Evolutionary conservation across 2,329 filamentous ascomycete genomes (phyloP).

Genomic region (Fusarium praegraminearum): DNA sequence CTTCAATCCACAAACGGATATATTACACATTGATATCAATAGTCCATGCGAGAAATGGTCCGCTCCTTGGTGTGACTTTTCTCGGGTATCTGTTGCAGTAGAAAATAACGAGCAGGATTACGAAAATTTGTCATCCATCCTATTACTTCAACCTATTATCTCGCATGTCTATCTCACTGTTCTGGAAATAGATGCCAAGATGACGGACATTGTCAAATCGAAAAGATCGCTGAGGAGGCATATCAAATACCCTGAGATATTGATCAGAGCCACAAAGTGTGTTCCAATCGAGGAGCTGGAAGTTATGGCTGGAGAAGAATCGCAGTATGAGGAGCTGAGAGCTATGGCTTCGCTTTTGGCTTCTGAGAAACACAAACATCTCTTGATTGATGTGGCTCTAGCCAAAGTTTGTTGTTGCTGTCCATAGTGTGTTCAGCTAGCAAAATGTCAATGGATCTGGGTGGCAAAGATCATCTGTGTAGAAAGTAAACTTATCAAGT

Average conservation of each 20-base stretch:
- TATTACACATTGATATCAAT: background rate
- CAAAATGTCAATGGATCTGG: fast-evolving
- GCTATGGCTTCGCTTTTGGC: background rate
- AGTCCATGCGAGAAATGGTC: background rate
- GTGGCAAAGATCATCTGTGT: fast-evolving
- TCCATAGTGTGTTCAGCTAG: fast-evolving
- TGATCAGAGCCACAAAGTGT: background rate
- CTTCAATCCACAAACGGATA: fast-evolving
- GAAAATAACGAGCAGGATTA: background rate
- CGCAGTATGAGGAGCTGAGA: background rate
- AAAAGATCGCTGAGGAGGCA: background rate
- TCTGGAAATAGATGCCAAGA: background rate
- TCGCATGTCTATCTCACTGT: background rate
- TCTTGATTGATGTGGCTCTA: background rate
- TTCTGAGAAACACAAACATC: background rate
- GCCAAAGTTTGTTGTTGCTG: background rate
- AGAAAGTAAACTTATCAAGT: too few relatives aligned
- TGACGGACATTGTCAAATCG: background rate
- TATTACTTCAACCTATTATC: background rate
- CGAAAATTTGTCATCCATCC: background rate
- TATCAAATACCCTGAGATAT: background rate
- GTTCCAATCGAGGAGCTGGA: background rate
- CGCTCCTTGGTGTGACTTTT: background rate
- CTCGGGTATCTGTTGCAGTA: background rate
- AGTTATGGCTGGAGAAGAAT: background rate